Percentiles rank a stretch among this genome's conserved stretches.
phyloP scores from a whole-genome alignment of 495 filamentous ascomycete genomes.

The Penicillium malachiteum region DNA sequence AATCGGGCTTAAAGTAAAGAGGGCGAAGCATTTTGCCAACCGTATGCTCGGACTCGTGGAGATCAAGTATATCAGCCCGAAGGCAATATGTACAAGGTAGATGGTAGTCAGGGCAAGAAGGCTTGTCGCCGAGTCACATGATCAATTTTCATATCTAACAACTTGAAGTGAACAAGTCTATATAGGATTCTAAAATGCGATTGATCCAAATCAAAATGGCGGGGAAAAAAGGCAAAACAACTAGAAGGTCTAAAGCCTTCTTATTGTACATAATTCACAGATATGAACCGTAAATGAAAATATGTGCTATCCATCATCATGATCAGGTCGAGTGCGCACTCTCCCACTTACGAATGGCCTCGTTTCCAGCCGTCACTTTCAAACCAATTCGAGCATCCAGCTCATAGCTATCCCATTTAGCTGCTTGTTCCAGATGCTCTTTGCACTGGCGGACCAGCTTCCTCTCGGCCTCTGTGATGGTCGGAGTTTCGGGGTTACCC shows the following conservation, averaged over 20 bases:
- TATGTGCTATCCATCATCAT: background rate
- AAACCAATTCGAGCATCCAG: slow-evolving; percentile 84
- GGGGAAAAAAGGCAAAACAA: background rate
- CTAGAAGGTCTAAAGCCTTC: background rate
- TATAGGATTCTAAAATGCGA: background rate
- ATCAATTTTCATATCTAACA: background rate
- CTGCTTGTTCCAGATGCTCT: slow-evolving; percentile 72
- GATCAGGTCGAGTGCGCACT: slow-evolving; percentile 21
- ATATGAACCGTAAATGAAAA: background rate
- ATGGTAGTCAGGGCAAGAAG: background rate
- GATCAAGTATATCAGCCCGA: background rate
- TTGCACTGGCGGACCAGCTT: slow-evolving; percentile 63
- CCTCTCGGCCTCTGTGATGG: slow-evolving; percentile 41
- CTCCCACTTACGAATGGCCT: slow-evolving; percentile 72
- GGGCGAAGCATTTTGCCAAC: slow-evolving; percentile 1
- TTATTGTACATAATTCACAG: background rate
- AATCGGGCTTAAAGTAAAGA: background rate
- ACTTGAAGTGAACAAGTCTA: too few species aligned
- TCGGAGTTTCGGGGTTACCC: slow-evolving; percentile 2
- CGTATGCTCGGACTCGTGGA: background rate
- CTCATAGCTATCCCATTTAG: slow-evolving; percentile 81
- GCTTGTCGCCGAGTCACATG: background rate
- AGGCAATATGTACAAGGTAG: background rate
- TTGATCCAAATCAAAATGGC: background rate
- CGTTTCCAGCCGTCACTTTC: slow-evolving; percentile 76